A percentile compares a stretch with the other conserved stretches of the same genome.
These are phyloP conservation scores for Berberis thunbergii DNA, from an alignment of 164 flowering plant species.

Conservation along the genomic window DNA sequence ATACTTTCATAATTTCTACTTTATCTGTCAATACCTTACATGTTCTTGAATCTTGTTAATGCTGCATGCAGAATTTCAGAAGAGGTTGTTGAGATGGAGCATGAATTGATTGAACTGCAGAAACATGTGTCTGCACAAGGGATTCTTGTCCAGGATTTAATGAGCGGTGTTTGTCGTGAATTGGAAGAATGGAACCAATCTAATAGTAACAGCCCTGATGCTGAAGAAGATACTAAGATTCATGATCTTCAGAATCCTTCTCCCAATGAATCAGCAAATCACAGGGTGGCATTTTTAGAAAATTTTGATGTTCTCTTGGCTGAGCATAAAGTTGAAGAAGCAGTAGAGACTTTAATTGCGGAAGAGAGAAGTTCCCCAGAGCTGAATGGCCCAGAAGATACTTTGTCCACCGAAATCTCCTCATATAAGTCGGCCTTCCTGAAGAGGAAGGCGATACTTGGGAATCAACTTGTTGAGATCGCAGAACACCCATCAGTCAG, in stretches of 20 bases:
- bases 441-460: constrained; percentile 64
- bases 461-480: constrained; percentile 60
- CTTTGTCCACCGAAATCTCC: constrained; percentile 38
- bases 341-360: constrained; percentile 55
- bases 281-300: constrained; percentile 43
- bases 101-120: constrained; percentile 71
- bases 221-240: constrained; percentile 22
- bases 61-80: constrained; percentile 64
- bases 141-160: constrained; percentile 79
- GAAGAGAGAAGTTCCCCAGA: constrained; percentile 57
- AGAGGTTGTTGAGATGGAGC: constrained; percentile 89
- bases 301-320: constrained; percentile 82
- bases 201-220: constrained; percentile 21
- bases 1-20: too few relatives aligned
- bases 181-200: constrained; percentile 55
- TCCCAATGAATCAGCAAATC: constrained; percentile 32
- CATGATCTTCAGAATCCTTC: constrained; percentile 24
- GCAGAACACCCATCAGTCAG: constrained; percentile 59
- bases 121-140: constrained; percentile 87
- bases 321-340: constrained; percentile 79
- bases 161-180: constrained; percentile 73
- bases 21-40: too few relatives aligned
- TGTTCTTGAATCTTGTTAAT: not conserved
- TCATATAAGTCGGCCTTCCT: constrained; percentile 51
- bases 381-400: constrained; percentile 41